These are phyloP conservation scores for Fragaria nilgerrensis DNA, from an alignment of 306 rosid species.

Conservation along the genomic window DNA sequence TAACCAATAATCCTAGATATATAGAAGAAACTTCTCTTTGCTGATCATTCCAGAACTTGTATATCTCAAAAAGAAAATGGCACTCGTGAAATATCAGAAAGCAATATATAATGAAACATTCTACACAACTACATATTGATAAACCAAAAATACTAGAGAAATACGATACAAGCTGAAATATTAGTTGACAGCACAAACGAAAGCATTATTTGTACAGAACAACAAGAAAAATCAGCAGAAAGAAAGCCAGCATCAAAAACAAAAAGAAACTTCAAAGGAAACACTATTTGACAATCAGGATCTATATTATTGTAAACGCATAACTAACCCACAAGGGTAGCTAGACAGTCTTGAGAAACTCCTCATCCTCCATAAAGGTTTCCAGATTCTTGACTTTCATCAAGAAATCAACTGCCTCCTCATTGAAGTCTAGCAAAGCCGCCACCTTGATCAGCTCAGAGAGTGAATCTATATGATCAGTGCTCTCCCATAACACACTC, in stretches of 20 bases:
- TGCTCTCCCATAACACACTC: slow-evolving; percentile 48
- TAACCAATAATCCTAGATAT: neutral
- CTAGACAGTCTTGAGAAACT: slow-evolving; percentile 50
- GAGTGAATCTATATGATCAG: slow-evolving; percentile 46
- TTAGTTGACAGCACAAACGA: neutral
- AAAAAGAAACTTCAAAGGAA: neutral
- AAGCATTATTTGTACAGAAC: neutral
- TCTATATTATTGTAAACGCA: neutral
- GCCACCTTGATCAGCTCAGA: slow-evolving; percentile 59
- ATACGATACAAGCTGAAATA: neutral
- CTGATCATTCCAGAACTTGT: neutral
- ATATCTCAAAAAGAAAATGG: neutral
- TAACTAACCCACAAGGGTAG: slow-evolving; percentile 23
- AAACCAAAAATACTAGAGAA: neutral
- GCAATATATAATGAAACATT: neutral
- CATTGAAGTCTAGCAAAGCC: slow-evolving; percentile 46
- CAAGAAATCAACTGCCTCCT: slow-evolving; percentile 43
- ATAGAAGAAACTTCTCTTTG: neutral
- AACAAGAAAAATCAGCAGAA: neutral
- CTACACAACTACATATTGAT: neutral
- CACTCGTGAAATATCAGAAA: neutral
- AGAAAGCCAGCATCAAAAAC: neutral
- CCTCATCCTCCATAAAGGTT: slow-evolving; percentile 58
- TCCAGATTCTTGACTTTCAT: slow-evolving; percentile 69
- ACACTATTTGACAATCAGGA: neutral